Conservation (phyloP, 768 basidiomycete genomes). For the Suillus tomentosus region DNA sequence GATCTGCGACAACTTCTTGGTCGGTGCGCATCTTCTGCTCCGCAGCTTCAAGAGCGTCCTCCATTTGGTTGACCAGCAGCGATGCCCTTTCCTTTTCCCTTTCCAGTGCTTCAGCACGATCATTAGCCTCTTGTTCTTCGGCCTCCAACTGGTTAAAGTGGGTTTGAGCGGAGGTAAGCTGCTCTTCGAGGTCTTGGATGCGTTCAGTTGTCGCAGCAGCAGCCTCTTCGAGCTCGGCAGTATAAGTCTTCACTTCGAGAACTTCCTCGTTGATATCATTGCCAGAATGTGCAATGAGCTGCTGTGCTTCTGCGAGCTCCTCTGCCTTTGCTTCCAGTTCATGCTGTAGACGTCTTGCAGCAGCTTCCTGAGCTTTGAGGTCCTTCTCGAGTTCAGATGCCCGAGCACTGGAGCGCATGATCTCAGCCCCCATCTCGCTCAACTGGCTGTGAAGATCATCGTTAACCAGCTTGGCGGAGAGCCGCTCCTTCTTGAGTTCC, state of each 20-base stretch:
- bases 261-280: conserved; percentile 34
- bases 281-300: conserved; percentile 27
- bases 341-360: conserved; percentile 35
- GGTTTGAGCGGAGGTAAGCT: conserved; percentile 50
- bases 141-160: conserved; percentile 44
- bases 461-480: conserved; percentile 39
- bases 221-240: conserved; percentile 64
- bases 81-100: conserved; percentile 52
- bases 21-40: conserved; percentile 71
- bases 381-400: conserved; percentile 49
- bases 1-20: conserved; percentile 50
- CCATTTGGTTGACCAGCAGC: conserved; percentile 66
- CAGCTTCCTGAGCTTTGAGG: conserved; percentile 40
- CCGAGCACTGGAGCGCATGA: conserved; percentile 35
- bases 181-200: conserved; percentile 57
- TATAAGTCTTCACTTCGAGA: conserved; percentile 47
- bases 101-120: conserved; percentile 53
- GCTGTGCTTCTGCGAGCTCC: conserved; percentile 25
- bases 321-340: conserved; percentile 44
- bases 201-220: conserved; percentile 52
- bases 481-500: conserved; percentile 55
- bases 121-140: conserved; percentile 49
- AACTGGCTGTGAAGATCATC: conserved; percentile 40
- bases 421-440: conserved; percentile 31
- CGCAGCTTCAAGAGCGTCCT: conserved; percentile 73